Base-by-base conservation (phyloP, 2,329 filamentous ascomycete genomes). In the Leptographium galeiforme region DNA sequence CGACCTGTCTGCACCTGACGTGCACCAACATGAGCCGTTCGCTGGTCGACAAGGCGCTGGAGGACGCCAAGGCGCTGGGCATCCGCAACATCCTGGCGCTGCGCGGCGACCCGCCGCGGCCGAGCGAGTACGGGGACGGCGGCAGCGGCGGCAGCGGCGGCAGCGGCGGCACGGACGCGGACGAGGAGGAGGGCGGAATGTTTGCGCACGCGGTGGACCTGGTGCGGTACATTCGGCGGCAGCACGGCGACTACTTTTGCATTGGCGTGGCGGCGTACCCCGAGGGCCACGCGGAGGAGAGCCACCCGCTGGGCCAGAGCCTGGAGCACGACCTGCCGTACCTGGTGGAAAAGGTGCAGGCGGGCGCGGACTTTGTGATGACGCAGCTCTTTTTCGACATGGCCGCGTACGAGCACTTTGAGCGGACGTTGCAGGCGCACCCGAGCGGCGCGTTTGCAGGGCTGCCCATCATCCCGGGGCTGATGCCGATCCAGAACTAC, bases 401-500 rank as follows among this genome's bases (percentile, higher is more conserved):
- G 30, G 76, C 86, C 4, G 87, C 87, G 18, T 98, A 94, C 65
- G 78, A 83, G 53, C 73, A 73, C 38, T 97, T 94, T 63, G 91
- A 97, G 70, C 77, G 72, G 58, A 79, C 76, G 50, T 68, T 98
- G 59, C 76, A 89, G 56, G 79, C 84, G 52, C 89, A 98, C 63
- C 81, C 87, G 48, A 94, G 87, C 63, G 89, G 89, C 4, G 77
- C 79, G 3, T 96, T 98, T 71, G 87, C 87, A 69, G 81, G 79
- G 3, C 86, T 96, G 30, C 85, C 88, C 8, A 94, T 98, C 60
- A 87, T 98, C 53, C 91, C 93, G 0, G 93, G 93, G 1, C 74
- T 98, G 62, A 96, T 98, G 90, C 93, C 93, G 13, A 89, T 98
- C 51, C 93, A 98, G 70, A 94, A 87, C 69, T 97, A 95, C 69